phyloP scores from a whole-genome alignment of 352 stramenopile species.

The Phytophthora megakarya region DNA sequence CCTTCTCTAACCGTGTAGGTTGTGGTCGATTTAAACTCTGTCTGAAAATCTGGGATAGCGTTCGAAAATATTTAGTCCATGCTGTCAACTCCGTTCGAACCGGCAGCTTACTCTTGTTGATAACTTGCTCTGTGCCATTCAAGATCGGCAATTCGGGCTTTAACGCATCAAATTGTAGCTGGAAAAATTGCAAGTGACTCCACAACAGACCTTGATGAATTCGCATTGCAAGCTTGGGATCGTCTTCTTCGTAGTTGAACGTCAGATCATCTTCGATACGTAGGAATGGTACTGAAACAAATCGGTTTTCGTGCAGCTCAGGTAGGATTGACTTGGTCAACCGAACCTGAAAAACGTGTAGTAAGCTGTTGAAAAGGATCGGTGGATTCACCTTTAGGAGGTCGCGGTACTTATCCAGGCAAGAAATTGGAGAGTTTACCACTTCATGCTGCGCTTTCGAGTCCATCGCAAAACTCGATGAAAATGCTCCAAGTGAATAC shows the following conservation, averaged over 20 bases:
- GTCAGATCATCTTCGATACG: conserved; percentile 53
- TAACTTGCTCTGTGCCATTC: conserved; percentile 14
- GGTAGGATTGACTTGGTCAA: conserved; percentile 57
- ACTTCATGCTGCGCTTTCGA: conserved; percentile 29
- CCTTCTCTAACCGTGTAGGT: conserved; percentile 41
- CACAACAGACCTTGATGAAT: conserved; percentile 49
- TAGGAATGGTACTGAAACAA: conserved; percentile 62
- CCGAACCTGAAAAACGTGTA: conserved; percentile 61
- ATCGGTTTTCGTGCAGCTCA: conserved; percentile 59
- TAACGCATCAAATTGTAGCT: conserved; percentile 53
- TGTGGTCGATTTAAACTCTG: conserved; percentile 25
- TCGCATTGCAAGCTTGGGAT: conserved; percentile 51
- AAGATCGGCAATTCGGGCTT: conserved; percentile 29
- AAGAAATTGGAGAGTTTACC: conserved; percentile 5
- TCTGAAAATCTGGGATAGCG: conserved; percentile 33
- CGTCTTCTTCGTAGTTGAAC: conserved; percentile 57
- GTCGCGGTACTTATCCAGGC: conserved; percentile 54
- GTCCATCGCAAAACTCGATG: conserved; percentile 60
- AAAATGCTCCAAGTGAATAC: conserved; percentile 64
- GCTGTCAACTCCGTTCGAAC: conserved; percentile 18
- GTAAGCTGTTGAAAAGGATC: conserved; percentile 61
- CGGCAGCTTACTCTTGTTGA: conserved; percentile 9
- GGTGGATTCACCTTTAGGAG: conserved; percentile 57
- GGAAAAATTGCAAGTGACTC: conserved; percentile 64
- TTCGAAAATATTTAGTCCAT: conserved; percentile 39